Evolutionary conservation across 768 basidiomycete genomes (phyloP).

Genomic region (Lactarius evosmus): DNA sequence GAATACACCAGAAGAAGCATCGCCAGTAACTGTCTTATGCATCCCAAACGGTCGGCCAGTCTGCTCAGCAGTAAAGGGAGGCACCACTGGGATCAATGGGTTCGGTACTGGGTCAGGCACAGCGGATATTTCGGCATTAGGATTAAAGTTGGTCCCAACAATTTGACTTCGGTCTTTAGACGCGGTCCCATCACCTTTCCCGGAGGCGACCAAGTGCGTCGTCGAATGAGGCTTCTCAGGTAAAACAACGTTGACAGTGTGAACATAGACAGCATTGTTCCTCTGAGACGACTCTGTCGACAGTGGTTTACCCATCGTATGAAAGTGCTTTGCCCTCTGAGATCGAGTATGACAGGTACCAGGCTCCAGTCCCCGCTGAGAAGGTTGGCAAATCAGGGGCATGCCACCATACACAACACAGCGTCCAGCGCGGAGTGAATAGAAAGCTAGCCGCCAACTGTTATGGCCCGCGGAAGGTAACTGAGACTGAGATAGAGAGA

Average conservation of each 20-base stretch:
- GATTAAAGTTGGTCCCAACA: conserved; percentile 20
- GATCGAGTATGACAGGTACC: conserved; percentile 3
- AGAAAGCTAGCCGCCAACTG: neutral
- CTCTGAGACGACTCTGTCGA: conserved; percentile 8
- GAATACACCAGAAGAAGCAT: conserved; percentile 5
- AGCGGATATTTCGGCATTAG: conserved; percentile 38
- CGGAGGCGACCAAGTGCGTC: neutral
- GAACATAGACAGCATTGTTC: conserved; percentile 10
- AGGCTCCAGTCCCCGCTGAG: conserved; percentile 8
- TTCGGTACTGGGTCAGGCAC: conserved; percentile 53
- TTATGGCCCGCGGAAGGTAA: neutral
- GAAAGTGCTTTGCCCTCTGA: conserved; percentile 2
- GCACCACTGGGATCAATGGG: conserved; percentile 29
- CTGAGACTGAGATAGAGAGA: neutral
- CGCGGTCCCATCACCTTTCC: neutral
- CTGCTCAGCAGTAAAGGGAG: conserved; percentile 24
- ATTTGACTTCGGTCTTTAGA: conserved; percentile 8
- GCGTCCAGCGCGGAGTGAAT: conserved; percentile 22
- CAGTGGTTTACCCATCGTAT: conserved; percentile 2
- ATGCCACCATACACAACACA: conserved; percentile 18
- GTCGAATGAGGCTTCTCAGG: conserved; percentile 15
- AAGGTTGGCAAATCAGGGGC: conserved; percentile 16
- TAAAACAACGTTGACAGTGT: conserved; percentile 22
- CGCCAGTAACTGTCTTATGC: conserved; percentile 8
- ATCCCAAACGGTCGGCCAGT: conserved; percentile 32